Percentiles rank a stretch among this genome's conserved stretches.
Conservation (phyloP, 2,329 filamentous ascomycete genomes). For the Chaetomium globosum region DNA sequence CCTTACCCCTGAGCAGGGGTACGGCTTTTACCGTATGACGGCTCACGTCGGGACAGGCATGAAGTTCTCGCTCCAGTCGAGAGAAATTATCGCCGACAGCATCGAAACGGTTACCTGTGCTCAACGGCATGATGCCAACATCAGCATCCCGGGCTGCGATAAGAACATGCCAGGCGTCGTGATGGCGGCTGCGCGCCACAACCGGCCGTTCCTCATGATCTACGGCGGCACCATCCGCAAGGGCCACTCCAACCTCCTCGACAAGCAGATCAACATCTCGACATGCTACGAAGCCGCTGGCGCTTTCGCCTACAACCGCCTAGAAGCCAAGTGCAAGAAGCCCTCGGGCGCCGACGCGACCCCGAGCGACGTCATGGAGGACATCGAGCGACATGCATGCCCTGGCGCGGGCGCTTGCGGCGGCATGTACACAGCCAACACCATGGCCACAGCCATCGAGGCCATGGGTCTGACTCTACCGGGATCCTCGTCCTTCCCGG, state of each 20-base stretch:
- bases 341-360: constrained; percentile 58
- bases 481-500: constrained; percentile 81
- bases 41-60: constrained; percentile 62
- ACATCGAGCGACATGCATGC: constrained; percentile 79
- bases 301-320: constrained; percentile 74
- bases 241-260: constrained; percentile 76
- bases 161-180: constrained; percentile 96
- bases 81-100: constrained; percentile 91
- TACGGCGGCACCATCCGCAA: constrained; percentile 91
- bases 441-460: constrained; percentile 88
- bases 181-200: constrained; percentile 89
- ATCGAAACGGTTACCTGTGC: constrained; percentile 92
- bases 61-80: constrained; percentile 87
- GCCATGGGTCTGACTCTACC: constrained; percentile 83
- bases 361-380: constrained; percentile 77
- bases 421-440: constrained; percentile 91
- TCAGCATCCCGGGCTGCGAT: constrained; percentile 90
- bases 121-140: constrained; percentile 90
- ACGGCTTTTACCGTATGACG: background rate
- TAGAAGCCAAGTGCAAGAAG: constrained; percentile 69
- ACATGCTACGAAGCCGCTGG: constrained; percentile 88
- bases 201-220: constrained; percentile 91
- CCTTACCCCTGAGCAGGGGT: constrained; percentile 6
- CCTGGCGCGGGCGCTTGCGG: constrained; percentile 74
- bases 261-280: constrained; percentile 81